These are phyloP conservation scores for Trifolium dubium DNA, from an alignment of 306 rosid species.

Conservation along the genomic window DNA sequence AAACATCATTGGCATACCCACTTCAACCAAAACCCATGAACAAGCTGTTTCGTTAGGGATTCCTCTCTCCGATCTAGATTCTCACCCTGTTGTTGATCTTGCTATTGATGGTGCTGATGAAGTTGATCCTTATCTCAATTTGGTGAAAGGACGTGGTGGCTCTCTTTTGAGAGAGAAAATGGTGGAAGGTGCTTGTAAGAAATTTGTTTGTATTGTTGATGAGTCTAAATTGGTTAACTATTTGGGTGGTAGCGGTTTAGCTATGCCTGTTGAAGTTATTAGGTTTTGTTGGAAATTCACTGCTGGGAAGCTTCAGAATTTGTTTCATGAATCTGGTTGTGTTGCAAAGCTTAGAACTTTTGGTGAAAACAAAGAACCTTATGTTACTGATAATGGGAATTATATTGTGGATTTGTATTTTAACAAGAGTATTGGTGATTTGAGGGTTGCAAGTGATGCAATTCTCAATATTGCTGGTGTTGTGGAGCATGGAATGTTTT, in stretches of 20 bases:
- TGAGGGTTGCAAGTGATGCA: slow-evolving; percentile 71
- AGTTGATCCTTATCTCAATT: slow-evolving; percentile 72
- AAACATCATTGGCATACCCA: slow-evolving; percentile 78
- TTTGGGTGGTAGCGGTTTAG: slow-evolving; percentile 75
- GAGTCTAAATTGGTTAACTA: slow-evolving; percentile 73
- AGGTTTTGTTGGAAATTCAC: slow-evolving; percentile 83
- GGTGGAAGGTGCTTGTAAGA: slow-evolving; percentile 78
- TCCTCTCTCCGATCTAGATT: slow-evolving; percentile 76
- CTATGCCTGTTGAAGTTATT: slow-evolving; percentile 85
- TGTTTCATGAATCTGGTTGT: slow-evolving; percentile 67
- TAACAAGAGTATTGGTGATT: slow-evolving; percentile 70
- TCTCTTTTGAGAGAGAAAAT: slow-evolving; percentile 82
- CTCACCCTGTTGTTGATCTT: slow-evolving; percentile 72
- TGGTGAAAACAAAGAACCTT: slow-evolving; percentile 54
- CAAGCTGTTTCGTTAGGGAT: slow-evolving; percentile 77
- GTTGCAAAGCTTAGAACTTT: slow-evolving; percentile 66
- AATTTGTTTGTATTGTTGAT: slow-evolving; percentile 81
- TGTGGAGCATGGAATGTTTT: slow-evolving; percentile 93
- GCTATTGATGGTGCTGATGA: slow-evolving; percentile 96
- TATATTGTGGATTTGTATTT: slow-evolving; percentile 79
- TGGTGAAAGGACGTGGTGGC: slow-evolving; percentile 91
- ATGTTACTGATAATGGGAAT: slow-evolving; percentile 78
- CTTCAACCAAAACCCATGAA: slow-evolving; percentile 73
- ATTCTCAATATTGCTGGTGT: slow-evolving; percentile 80
- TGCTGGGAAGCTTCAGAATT: slow-evolving; percentile 51